Evolutionary conservation across 805 yeast genomes (phyloP).

Genomic region (Brettanomyces nanus): DNA sequence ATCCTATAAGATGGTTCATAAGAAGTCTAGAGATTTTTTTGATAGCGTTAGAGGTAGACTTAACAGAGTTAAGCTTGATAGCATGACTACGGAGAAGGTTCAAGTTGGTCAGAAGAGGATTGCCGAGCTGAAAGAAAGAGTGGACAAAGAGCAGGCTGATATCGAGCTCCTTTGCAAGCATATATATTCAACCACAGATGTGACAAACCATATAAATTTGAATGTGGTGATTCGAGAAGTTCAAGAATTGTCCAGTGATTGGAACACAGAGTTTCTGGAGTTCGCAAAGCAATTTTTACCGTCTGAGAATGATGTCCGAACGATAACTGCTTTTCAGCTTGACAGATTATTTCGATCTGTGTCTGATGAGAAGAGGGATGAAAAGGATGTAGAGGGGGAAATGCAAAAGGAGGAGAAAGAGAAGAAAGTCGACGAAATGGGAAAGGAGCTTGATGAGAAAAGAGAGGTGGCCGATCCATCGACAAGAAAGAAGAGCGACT

Average conservation of each 20-base stretch:
- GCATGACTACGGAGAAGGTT: slow-evolving; percentile 60
- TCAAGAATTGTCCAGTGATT: slow-evolving; percentile 74
- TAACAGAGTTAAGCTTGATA: slow-evolving; percentile 69
- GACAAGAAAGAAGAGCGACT: neutral
- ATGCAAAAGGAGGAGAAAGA: slow-evolving; percentile 6
- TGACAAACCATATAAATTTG: slow-evolving; percentile 60
- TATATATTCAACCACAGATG: slow-evolving; percentile 46
- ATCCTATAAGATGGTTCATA: slow-evolving; percentile 43
- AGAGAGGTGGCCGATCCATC: neutral
- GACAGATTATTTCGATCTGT: slow-evolving; percentile 56
- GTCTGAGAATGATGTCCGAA: slow-evolving; percentile 84
- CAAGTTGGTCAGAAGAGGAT: slow-evolving; percentile 60
- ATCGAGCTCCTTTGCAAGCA: slow-evolving; percentile 39
- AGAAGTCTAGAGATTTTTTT: slow-evolving; percentile 55
- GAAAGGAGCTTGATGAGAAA: slow-evolving; percentile 7
- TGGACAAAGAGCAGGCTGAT: slow-evolving; percentile 40
- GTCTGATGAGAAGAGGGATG: slow-evolving; percentile 10
- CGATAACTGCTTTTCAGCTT: slow-evolving; percentile 83
- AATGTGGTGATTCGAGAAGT: slow-evolving; percentile 62
- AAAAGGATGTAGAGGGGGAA: slow-evolving; percentile 2
- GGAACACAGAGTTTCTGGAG: slow-evolving; percentile 79
- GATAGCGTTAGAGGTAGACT: slow-evolving; percentile 63
- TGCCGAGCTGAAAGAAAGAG: slow-evolving; percentile 45
- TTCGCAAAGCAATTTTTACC: slow-evolving; percentile 79
- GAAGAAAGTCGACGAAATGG: slow-evolving; percentile 11